Evolutionary conservation across 768 basidiomycete species (phyloP), one percentile per base, ranked within the genome.

Genomic region (Hygrocybe coccinea): DNA sequence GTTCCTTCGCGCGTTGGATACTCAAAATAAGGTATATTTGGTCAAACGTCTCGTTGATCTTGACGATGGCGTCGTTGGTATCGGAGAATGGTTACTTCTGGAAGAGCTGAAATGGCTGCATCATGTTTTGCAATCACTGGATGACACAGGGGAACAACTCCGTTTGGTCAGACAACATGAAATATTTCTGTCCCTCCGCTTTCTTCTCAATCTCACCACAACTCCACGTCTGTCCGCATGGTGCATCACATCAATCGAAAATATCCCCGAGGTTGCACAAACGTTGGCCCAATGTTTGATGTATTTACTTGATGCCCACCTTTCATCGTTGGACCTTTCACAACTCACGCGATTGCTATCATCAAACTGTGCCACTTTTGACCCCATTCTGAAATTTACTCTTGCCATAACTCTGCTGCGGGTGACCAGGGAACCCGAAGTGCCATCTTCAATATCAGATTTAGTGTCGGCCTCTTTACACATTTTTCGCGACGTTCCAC

Each of bases 31-130:
- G 64, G 69, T 76, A 2, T 73, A 76, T 37, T 65, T 90, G 22
- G 64, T 89, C 24, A 69, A 76, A 46, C 76, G 82, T 5, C 73
- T 91, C 2, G 71, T 79, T 19, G 71, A 66, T 15, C 67, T 90
- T 12, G 89, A 91, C 59, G 66, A 73, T 5, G 82, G 80, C 2
- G 66, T 74, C 22, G 67, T 79, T 19, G 83, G 82, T 2, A 68
- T 87, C 2, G 85, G 81, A 15, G 84, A 87, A 56, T 91, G 87
- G 87, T 62, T 91, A 22, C 61, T 91, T 8, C 62, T 69, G n/a
- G 81, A 86, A 59, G 85, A 87, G 57, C 61, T 86, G 56, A 82
- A 80, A 64, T 69, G 74, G n/a, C 68, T 86, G 44, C 68, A 68
- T 6, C 66, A 65, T 11, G 64, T 69, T 19, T 68, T 83, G 19